phyloP scores from a whole-genome alignment of 2,329 filamentous ascomycete genomes.

The Fusarium haematococcum region DNA sequence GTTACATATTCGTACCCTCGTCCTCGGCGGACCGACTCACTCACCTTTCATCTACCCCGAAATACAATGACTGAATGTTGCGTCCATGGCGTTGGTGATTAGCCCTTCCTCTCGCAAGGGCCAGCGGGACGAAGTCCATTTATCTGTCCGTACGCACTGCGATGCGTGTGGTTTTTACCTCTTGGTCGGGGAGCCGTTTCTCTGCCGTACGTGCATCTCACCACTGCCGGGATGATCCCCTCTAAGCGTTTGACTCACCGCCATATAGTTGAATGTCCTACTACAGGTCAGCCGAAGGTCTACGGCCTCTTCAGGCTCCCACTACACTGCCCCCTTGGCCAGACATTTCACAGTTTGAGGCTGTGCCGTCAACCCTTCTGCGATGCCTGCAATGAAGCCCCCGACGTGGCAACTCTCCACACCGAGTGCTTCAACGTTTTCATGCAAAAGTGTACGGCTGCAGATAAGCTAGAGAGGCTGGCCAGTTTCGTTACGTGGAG shows the following conservation, averaged over 20 bases:
- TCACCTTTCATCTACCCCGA: not conserved
- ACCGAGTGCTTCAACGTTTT: not conserved
- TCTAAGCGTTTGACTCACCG: not conserved
- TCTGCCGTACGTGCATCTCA: not conserved
- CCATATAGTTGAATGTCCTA: not conserved
- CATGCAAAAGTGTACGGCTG: not conserved
- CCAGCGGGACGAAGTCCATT: not conserved
- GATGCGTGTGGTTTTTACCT: not conserved
- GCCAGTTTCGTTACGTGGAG: not conserved
- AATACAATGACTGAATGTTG: not conserved
- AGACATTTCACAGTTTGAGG: not conserved
- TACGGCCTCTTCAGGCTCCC: not conserved
- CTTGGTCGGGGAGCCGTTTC: not conserved
- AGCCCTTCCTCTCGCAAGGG: not conserved
- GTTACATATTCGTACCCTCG: not conserved
- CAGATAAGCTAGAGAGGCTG: not conserved
- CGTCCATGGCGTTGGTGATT: not conserved
- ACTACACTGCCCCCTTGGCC: not conserved
- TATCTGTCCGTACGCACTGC: not conserved
- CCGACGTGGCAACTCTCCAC: not conserved
- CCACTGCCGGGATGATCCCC: not conserved
- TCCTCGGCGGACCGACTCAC: not conserved
- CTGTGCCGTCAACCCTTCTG: not conserved
- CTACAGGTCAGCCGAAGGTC: not conserved
- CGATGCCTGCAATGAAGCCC: not conserved